Conservation (phyloP, 495 filamentous ascomycete genomes). For the Tricharina praecox region DNA sequence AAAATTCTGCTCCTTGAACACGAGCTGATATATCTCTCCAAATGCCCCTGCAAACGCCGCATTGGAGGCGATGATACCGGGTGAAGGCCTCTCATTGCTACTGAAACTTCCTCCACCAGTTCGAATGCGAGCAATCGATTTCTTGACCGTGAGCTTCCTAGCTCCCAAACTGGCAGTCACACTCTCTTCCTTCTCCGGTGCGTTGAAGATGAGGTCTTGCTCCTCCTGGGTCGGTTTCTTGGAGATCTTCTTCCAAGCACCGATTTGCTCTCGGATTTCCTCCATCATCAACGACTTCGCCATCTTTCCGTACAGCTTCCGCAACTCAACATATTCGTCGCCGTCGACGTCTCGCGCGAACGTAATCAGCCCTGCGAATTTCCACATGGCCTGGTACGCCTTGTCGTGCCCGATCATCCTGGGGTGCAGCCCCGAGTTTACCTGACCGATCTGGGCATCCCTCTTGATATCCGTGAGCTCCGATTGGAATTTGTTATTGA, state of each 20-base stretch:
- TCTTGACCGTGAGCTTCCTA: constrained; percentile 80
- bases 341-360: constrained; percentile 71
- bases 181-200: constrained; percentile 67
- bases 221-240: constrained; percentile 73
- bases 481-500: constrained; percentile 63
- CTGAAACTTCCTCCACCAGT: constrained; percentile 46
- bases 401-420: constrained; percentile 29
- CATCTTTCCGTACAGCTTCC: constrained; percentile 63
- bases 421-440: constrained; percentile 11
- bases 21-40: constrained; percentile 57
- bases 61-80: constrained; percentile 40
- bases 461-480: constrained; percentile 37
- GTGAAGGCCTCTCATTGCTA: constrained; percentile 31
- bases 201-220: constrained; percentile 62
- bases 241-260: constrained; percentile 67
- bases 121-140: constrained; percentile 63
- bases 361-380: constrained; percentile 65
- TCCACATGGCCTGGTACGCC: constrained; percentile 50
- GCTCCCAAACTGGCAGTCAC: constrained; percentile 54
- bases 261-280: constrained; percentile 62
- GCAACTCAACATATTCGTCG: constrained; percentile 59
- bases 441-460: constrained; percentile 22
- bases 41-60: constrained; percentile 72
- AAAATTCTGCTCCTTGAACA: constrained; percentile 88
- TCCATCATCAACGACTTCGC: constrained; percentile 60